Base-by-base conservation (phyloP, 306 rosid species). In the Begonia loranthoides region DNA sequence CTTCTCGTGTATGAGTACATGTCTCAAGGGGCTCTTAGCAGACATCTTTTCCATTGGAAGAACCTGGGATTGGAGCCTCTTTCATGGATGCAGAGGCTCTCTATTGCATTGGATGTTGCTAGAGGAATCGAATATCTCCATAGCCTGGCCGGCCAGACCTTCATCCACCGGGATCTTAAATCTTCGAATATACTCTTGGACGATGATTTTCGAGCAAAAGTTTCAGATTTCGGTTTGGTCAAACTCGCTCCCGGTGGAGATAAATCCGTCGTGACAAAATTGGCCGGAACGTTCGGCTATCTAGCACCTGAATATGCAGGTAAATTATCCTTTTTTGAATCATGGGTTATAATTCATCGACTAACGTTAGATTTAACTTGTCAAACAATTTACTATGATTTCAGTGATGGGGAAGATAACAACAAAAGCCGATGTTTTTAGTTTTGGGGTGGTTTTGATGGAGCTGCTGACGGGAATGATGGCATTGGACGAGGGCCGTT, bases 241-340 rank as follows among this genome's bases (percentile, higher is more conserved):
- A 86, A 86, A 66, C 87, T 82, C 55, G 93, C 93, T 51, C 95
- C 95, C 0, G 72, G 82, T 50, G 79, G 88, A 5, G 78, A 70
- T 46, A 87, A 82, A 28, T 82, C 86, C 15, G 61, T 87, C 46
- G 77, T 65, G 1, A 82, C 95, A 28, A 82, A 63, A 65, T 86
- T 87, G 61, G 93, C 93, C 4, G 93, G 95, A 14, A 87, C 95
- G 38, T 87, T 87, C 55, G 95, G 95, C 17, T 87, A 87, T 71
- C 83, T 87, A 49, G 95, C 95, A 19, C 95, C 95, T 22, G 95
- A 87, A 64, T 87, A 79, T 75, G 88, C 88, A 43, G 88, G 93
- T 82, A 74, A 38, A 40, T 5, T 53, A 21, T 13, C 53, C 19
- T 33, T 45, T 49, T 49, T 39, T 11, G 16, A 28, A 17, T 17